These are phyloP conservation scores for Trichoderma semiorbis DNA, from an alignment of 2,329 filamentous ascomycete species.

Conservation along the genomic window DNA sequence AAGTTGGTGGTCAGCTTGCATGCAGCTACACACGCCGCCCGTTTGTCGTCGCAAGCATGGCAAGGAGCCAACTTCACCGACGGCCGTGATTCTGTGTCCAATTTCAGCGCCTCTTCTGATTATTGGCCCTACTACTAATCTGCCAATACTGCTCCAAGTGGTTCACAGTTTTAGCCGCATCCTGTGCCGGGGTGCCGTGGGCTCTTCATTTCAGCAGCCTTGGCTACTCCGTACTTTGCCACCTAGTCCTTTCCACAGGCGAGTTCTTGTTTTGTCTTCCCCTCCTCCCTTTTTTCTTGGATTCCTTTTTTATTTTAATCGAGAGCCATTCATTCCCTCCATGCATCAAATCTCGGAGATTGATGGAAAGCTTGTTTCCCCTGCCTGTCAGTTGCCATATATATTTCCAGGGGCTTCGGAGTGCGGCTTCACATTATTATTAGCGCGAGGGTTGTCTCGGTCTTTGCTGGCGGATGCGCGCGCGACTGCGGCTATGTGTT, in stretches of 20 bases:
- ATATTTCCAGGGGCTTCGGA: constrained; percentile 9
- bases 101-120: background rate
- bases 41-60: background rate
- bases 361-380: constrained; percentile 6
- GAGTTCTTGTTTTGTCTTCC: background rate
- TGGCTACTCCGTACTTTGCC: background rate
- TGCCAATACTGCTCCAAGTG: background rate
- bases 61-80: background rate
- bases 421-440: background rate
- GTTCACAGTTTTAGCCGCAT: background rate
- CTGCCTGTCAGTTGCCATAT: background rate
- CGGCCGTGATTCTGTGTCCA: background rate
- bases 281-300: background rate
- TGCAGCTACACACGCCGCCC: background rate
- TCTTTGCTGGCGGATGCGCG: background rate
- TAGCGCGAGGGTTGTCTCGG: background rate
- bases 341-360: constrained; percentile 8
- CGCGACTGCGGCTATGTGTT: background rate
- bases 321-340: background rate
- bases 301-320: background rate
- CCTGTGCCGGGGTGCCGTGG: constrained; percentile 4
- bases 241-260: background rate
- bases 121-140: constrained; percentile 2
- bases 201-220: constrained; percentile 13
- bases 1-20: constrained; percentile 11